phyloP scores from a whole-genome alignment of 2,329 filamentous ascomycete genomes.

The Colletotrichum tabaci region DNA sequence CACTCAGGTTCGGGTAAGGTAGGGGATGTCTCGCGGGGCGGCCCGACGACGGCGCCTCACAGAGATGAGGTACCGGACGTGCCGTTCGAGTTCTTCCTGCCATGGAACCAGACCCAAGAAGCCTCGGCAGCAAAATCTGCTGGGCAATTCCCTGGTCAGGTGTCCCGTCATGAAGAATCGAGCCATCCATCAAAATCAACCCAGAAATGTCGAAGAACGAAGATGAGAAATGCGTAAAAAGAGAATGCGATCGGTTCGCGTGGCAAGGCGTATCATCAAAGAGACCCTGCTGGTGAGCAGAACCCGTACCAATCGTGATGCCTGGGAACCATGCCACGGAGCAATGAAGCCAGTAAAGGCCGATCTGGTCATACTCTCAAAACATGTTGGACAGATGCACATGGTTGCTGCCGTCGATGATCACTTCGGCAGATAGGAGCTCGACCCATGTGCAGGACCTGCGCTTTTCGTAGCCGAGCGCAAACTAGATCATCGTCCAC shows the following conservation, averaged over 20 bases:
- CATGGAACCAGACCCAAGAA: conserved; percentile 9
- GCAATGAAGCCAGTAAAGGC: conserved; percentile 26
- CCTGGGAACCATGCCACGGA: conserved; percentile 39
- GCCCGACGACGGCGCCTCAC: conserved; percentile 49
- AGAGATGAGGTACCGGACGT: conserved; percentile 54
- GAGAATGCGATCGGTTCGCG: conserved; percentile 56
- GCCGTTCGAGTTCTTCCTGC: conserved; percentile 53
- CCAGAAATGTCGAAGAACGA: conserved; percentile 57
- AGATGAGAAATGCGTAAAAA: conserved; percentile 55
- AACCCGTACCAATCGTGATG: conserved; percentile 42
- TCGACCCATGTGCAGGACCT: conserved; percentile 61
- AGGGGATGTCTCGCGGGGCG: conserved; percentile 37
- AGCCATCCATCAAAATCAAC: conserved; percentile 54
- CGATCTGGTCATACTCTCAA: conserved; percentile 43
- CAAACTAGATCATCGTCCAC: conserved; percentile 85
- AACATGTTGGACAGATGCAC: conserved; percentile 44
- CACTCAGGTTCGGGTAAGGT: conserved; percentile 20
- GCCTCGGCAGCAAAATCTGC: conserved; percentile 4
- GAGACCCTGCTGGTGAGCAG: conserved; percentile 40
- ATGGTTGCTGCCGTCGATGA: conserved; percentile 46
- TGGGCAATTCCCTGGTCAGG: conserved; percentile 15
- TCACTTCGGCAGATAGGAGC: conserved; percentile 62
- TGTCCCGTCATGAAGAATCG: conserved; percentile 48
- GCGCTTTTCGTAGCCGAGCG: conserved; percentile 84
- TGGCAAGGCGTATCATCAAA: conserved; percentile 46